Evolutionary conservation across 306 rosid genomes (phyloP).

Genomic region (Rosa chinensis): DNA sequence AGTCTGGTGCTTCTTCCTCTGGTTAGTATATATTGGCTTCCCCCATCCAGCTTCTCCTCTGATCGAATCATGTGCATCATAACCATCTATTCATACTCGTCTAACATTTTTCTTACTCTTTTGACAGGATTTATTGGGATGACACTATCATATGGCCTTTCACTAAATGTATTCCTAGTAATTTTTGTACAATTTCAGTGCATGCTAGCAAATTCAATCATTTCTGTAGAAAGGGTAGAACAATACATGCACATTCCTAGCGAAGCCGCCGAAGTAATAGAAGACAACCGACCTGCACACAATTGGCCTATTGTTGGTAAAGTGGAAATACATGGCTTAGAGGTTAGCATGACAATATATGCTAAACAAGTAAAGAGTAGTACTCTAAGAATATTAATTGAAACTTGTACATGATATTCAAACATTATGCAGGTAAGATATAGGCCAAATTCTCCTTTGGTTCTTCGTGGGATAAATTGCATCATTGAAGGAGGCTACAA

Average conservation of each 20-base stretch:
- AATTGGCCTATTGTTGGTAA: constrained; percentile 30
- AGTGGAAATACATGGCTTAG: constrained; percentile 26
- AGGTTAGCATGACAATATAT: constrained; percentile 12
- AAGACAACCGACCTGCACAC: constrained; percentile 19
- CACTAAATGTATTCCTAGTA: constrained; percentile 25
- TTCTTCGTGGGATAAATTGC: constrained; percentile 34
- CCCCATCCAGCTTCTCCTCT: neutral
- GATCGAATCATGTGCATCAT: neutral
- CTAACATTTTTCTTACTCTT: neutral
- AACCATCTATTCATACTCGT: neutral
- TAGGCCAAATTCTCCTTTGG: constrained; percentile 30
- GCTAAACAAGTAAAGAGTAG: neutral
- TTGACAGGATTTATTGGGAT: constrained; percentile 32
- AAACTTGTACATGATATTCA: neutral
- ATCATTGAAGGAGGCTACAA: constrained; percentile 35
- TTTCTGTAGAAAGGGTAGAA: constrained; percentile 37
- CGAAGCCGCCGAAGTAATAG: constrained; percentile 25
- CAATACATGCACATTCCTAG: constrained; percentile 40
- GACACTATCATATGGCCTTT: constrained; percentile 33
- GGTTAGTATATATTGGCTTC: constrained; percentile 18
- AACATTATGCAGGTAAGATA: constrained; percentile 31
- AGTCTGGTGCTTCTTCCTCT: constrained; percentile 18
- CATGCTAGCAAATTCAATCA: constrained; percentile 23
- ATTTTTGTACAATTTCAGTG: constrained; percentile 26
- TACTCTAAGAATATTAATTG: neutral